Percentiles rank a stretch among this genome's conserved stretches.
Conservation (phyloP, 2,329 filamentous ascomycete genomes). For the Paecilomyces dactylethromorphus region DNA sequence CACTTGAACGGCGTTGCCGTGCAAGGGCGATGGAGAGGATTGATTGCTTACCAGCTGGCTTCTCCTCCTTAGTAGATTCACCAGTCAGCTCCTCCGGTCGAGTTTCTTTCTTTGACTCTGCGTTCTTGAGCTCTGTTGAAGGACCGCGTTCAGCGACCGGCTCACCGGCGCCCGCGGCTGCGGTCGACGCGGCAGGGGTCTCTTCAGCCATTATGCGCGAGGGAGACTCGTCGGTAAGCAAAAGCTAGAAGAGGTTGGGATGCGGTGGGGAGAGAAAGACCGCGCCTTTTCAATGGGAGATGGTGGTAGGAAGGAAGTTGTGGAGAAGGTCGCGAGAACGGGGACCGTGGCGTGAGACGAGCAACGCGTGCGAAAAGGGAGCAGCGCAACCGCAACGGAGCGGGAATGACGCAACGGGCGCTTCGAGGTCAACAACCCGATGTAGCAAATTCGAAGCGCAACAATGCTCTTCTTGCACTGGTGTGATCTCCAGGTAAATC, state of each 20-base stretch:
- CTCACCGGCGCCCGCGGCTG: conserved; percentile 23
- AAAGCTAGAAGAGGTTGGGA: conserved; percentile 7
- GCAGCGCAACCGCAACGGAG: neutral
- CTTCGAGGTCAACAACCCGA: neutral
- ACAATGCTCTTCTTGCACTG: neutral
- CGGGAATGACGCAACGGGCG: neutral
- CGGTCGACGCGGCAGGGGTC: conserved; percentile 24
- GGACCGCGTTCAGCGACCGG: conserved; percentile 23
- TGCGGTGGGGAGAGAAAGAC: conserved; percentile 3
- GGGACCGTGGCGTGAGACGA: conserved; percentile 19
- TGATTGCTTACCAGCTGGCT: conserved; percentile 22
- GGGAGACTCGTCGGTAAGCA: conserved; percentile 9
- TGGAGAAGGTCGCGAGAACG: conserved; percentile 15
- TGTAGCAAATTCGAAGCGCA: neutral
- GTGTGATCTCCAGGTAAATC: neutral
- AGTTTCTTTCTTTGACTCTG: conserved; percentile 13
- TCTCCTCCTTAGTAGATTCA: conserved; percentile 18
- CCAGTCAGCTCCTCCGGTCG: conserved; percentile 17
- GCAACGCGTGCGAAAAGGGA: conserved; percentile 12
- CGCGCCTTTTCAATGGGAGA: conserved; percentile 4
- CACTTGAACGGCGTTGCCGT: neutral
- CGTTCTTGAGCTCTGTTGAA: conserved; percentile 18
- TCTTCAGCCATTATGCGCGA: conserved; percentile 34
- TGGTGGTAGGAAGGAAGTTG: conserved; percentile 6
- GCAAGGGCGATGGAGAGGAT: neutral